These are phyloP conservation scores for Alternaria viburni DNA, from an alignment of 2,329 filamentous ascomycete species.

Conservation along the genomic window DNA sequence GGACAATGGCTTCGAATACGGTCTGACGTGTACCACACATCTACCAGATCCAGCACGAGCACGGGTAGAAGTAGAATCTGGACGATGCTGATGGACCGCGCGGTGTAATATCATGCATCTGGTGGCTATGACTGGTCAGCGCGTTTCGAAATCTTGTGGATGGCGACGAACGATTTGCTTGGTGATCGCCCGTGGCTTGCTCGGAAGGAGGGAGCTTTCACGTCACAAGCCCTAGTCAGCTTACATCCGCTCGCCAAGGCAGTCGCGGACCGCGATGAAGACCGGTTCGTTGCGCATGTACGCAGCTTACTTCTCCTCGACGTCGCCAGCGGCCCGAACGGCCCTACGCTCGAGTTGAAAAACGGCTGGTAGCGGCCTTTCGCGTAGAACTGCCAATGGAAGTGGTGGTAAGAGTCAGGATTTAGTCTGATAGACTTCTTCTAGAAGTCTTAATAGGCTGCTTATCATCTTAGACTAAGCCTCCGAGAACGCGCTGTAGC, in stretches of 20 bases:
- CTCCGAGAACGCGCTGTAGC: not conserved
- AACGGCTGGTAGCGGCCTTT: not conserved
- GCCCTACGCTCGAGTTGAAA: not conserved
- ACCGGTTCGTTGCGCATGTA: constrained; percentile 1
- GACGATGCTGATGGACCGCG: not conserved
- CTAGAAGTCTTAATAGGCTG: constrained; percentile 1
- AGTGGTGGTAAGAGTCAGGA: not conserved
- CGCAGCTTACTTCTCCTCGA: not conserved
- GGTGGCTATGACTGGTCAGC: constrained; percentile 2
- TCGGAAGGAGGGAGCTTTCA: not conserved
- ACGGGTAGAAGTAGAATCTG: not conserved
- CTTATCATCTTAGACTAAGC: constrained; percentile 1
- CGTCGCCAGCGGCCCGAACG: constrained; percentile 4
- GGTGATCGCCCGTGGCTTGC: constrained; percentile 1
- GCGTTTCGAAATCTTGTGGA: not conserved
- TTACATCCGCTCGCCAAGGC: constrained; percentile 13
- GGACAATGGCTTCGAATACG: not conserved
- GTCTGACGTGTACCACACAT: constrained; percentile 8
- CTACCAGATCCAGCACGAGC: not conserved
- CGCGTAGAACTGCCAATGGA: not conserved
- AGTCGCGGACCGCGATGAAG: constrained; percentile 6
- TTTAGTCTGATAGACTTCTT: not conserved
- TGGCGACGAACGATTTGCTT: constrained; percentile 1
- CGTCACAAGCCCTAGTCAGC: constrained; percentile 18
- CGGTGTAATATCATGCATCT: not conserved